These are phyloP conservation scores for Paraphoma sp. DNA, from an alignment of 2,329 filamentous ascomycete genomes.

Conservation along the genomic window DNA sequence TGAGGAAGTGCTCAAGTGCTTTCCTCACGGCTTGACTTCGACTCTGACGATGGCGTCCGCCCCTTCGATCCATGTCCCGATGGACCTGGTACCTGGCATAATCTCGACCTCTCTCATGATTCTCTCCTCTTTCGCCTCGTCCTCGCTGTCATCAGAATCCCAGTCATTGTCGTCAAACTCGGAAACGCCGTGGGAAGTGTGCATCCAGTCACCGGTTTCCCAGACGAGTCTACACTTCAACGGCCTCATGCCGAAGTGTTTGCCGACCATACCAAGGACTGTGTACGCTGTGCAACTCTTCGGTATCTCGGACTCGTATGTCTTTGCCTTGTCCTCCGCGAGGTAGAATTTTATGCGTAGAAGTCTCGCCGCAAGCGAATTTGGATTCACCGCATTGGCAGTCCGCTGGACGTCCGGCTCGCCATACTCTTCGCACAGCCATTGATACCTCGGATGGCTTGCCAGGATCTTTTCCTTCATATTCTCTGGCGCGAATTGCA, in stretches of 20 bases:
- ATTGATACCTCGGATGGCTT: conserved; percentile 73
- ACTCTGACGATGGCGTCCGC: conserved; percentile 74
- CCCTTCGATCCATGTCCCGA: conserved; percentile 84
- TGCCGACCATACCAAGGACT: conserved; percentile 78
- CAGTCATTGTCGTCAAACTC: conserved; percentile 60
- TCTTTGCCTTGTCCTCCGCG: conserved; percentile 10
- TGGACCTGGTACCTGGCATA: conserved; percentile 76
- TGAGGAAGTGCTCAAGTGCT: neutral
- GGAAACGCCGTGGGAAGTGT: conserved; percentile 66
- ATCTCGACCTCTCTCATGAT: conserved; percentile 81
- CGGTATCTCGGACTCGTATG: conserved; percentile 64
- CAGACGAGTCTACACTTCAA: conserved; percentile 73
- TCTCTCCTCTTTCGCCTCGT: conserved; percentile 70
- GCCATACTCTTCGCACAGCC: conserved; percentile 79
- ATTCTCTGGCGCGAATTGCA: conserved; percentile 65
- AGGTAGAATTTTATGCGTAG: conserved; percentile 65
- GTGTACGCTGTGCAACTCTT: conserved; percentile 81
- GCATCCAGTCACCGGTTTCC: conserved; percentile 93
- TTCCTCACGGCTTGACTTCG: conserved; percentile 53
- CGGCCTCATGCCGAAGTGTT: conserved; percentile 70
- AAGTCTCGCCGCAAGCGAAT: conserved; percentile 81
- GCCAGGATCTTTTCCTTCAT: conserved; percentile 63
- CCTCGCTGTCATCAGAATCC: conserved; percentile 51
- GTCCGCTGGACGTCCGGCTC: conserved; percentile 67
- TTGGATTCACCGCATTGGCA: conserved; percentile 65